Base-by-base conservation (phyloP, 129 eudicot genomes). In the Flaveria bidentis region DNA sequence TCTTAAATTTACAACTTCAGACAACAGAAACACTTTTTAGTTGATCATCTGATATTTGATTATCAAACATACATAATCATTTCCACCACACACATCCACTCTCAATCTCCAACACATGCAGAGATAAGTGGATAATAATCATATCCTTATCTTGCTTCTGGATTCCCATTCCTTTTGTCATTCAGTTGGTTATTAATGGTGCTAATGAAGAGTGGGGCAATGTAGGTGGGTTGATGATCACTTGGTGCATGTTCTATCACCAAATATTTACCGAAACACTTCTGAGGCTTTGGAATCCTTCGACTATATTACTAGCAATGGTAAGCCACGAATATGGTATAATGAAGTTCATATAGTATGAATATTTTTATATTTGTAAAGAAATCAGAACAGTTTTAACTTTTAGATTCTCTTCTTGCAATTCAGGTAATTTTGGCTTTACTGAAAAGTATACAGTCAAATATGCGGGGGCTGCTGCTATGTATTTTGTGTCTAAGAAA, bases 171-270 rank as follows among this genome's bases (percentile, higher is more conserved):
- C 47, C 16, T 17, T 63, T 11, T 50, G 80, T 11, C 73, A 28
- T 30, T 51, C 9, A 56, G 11, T 53, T 56, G 15, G 49, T 71
- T 11, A 51, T 61, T 67, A 55, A 50, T 44, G 45, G 23, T 20
- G 22, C 73, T 84, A 63, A 74, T 45, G 60, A 57, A 60, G 53
- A 60, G 44, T 70, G 74, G 33, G 42, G 13, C 61, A 26, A 50
- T 80, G 67, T 75, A 86, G 93, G 84, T 88, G 93, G 93, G 93
- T 88, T 67, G 93, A 88, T 84, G 80, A 78, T 70, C 93, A 88
- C 76, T 78, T 88, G 83, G 93, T 88, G 68, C 93, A 88, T 79
- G 65, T 88, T 74, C 56, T 88, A 76, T 88, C 93, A 15, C 93
- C 93, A 51, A 88, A 88, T 79, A 88, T 88, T 51, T 88, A 88